Conservation (phyloP, 1,284 basidiomycete genomes). For the Mycena sp. region DNA sequence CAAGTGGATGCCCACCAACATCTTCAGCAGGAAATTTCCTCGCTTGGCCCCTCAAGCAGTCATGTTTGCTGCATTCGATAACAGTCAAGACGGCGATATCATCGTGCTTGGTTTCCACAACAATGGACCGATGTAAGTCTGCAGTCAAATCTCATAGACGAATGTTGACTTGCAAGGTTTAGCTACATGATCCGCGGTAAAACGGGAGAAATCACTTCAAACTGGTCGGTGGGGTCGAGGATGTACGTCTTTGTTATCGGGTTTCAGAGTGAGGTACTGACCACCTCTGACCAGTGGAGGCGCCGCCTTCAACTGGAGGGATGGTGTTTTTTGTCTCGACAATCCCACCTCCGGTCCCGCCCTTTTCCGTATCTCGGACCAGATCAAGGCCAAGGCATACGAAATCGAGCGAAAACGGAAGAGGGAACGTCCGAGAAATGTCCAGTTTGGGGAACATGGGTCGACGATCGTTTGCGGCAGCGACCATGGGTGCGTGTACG, state of each 20-base stretch:
- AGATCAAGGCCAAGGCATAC: neutral
- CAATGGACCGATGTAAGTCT: constrained; percentile 9
- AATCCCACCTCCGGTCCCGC: constrained; percentile 5
- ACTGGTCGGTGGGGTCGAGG: no score
- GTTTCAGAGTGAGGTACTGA: neutral
- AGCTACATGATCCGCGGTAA: constrained; percentile 12
- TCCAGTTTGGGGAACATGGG: no score
- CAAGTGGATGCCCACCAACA: neutral
- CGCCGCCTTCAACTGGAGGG: no score
- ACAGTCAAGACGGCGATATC: no score
- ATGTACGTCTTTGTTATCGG: neutral
- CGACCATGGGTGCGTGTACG: no score
- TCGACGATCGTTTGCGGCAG: no score
- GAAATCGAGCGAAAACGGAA: constrained; percentile 1
- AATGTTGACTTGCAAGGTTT: neutral
- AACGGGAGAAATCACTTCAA: no score
- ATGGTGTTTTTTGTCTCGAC: constrained; percentile 14
- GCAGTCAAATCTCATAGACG: neutral
- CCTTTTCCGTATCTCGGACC: constrained; percentile 12
- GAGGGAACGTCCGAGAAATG: no score
- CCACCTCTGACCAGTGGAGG: constrained; percentile 1
- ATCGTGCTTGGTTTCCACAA: constrained; percentile 2
- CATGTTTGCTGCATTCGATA: neutral
- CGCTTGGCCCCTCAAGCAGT: neutral
- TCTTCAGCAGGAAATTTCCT: neutral